phyloP scores from a whole-genome alignment of 306 rosid genomes.

The Cucumis melo region DNA sequence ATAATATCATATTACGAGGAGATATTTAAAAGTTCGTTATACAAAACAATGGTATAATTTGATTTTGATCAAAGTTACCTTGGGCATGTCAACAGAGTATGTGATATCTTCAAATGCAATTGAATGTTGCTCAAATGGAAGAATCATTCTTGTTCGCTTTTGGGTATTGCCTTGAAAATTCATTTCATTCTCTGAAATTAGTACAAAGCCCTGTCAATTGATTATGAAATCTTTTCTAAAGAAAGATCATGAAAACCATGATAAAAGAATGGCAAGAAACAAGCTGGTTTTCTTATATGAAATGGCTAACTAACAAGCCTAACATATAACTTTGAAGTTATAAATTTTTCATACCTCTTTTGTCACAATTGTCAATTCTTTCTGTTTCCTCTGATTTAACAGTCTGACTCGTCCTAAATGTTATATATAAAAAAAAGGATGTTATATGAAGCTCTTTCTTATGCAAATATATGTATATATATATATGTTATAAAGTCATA shows the following conservation, averaged over 20 bases:
- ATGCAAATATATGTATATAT: too few relatives aligned
- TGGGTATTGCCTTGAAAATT: not conserved
- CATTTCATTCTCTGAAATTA: not conserved
- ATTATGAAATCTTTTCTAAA: too few relatives aligned
- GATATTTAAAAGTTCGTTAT: too few relatives aligned
- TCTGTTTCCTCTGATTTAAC: conserved; percentile 20
- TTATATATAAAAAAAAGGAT: conserved; percentile 19
- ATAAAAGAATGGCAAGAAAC: too few relatives aligned
- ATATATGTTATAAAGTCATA: not conserved
- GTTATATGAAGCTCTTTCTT: not conserved
- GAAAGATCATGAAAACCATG: too few relatives aligned
- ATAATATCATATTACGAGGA: too few relatives aligned
- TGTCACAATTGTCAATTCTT: conserved; percentile 1
- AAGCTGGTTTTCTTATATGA: too few relatives aligned
- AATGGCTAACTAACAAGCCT: too few relatives aligned
- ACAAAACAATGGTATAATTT: too few relatives aligned
- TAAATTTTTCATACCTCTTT: conserved; percentile 4
- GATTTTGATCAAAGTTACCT: conserved; percentile 15
- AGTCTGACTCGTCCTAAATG: conserved; percentile 26
- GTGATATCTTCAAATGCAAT: conserved; percentile 42
- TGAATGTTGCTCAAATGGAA: conserved; percentile 66
- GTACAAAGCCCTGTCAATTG: not conserved
- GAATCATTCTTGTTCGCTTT: conserved; percentile 52
- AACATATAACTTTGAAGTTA: not conserved
- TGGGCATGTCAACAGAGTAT: conserved; percentile 71